Evolutionary conservation across 164 flowering plant species (phyloP).

Genomic region (Vitis riparia): DNA sequence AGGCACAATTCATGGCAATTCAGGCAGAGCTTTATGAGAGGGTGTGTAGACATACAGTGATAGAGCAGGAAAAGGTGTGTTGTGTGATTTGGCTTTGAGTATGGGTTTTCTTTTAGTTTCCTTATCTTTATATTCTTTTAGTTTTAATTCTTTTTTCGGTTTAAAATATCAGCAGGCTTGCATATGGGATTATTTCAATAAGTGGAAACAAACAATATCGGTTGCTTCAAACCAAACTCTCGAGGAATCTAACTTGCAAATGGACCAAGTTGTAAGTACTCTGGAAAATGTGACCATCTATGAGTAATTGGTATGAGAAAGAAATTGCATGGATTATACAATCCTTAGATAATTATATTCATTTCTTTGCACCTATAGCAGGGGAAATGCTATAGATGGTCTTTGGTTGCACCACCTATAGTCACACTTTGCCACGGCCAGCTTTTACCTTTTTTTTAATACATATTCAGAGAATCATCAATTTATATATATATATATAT

Average conservation of each 20-base stretch:
- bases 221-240: slow-evolving; percentile 41
- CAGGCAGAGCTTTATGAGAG: slow-evolving; percentile 51
- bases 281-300: background rate
- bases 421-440: too few relatives aligned
- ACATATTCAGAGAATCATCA: too few relatives aligned
- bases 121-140: background rate
- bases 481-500: too few relatives aligned
- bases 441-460: too few relatives aligned
- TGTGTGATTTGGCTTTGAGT: background rate
- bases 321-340: too few relatives aligned
- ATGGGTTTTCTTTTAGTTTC: background rate
- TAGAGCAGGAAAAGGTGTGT: slow-evolving; percentile 60
- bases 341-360: too few relatives aligned
- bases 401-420: too few relatives aligned
- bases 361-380: too few relatives aligned
- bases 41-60: slow-evolving; percentile 48
- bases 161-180: slow-evolving; percentile 38
- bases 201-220: slow-evolving; percentile 39
- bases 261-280: slow-evolving; percentile 88
- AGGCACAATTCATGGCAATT: too few relatives aligned
- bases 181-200: slow-evolving; percentile 85
- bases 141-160: background rate
- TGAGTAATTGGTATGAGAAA: slow-evolving; percentile 1
- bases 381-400: too few relatives aligned
- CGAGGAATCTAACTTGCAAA: slow-evolving; percentile 73